These are phyloP conservation scores for Pseudozyma pruni DNA, from an alignment of 1,284 basidiomycete species.

Conservation along the genomic window DNA sequence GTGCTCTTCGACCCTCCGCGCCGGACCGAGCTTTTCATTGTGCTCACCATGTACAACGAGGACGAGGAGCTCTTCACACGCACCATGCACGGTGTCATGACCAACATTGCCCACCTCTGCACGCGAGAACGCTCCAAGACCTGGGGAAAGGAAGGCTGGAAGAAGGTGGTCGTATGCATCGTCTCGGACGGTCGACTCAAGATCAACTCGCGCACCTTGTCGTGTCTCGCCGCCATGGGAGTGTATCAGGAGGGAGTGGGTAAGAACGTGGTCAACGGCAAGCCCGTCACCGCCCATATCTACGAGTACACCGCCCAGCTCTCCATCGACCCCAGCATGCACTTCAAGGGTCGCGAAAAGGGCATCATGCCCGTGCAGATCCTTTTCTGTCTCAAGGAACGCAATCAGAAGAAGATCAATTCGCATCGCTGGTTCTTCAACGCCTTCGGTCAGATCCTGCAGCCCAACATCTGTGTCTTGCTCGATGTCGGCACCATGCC, in stretches of 20 bases:
- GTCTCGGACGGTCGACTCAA: slow-evolving; percentile 93
- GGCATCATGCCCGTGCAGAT: slow-evolving; percentile 85
- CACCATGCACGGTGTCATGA: slow-evolving; percentile 67
- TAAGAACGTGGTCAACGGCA: slow-evolving; percentile 86
- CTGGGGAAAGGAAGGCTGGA: slow-evolving; percentile 97
- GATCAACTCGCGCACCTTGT: slow-evolving; percentile 91
- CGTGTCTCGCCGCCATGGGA: slow-evolving; percentile 83
- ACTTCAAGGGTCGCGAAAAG: slow-evolving; percentile 82
- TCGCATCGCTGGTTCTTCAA: slow-evolving; percentile 76
- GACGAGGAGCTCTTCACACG: slow-evolving; percentile 59
- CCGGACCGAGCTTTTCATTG: slow-evolving; percentile 65
- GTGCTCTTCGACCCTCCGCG: slow-evolving; percentile 63
- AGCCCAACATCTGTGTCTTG: slow-evolving; percentile 89
- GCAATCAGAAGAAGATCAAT: slow-evolving; percentile 75
- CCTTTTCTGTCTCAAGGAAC: slow-evolving; percentile 76
- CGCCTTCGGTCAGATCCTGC: slow-evolving; percentile 67
- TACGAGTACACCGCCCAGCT: slow-evolving; percentile 79
- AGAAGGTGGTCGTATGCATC: slow-evolving; percentile 78
- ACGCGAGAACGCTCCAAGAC: slow-evolving; percentile 84
- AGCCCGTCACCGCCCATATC: slow-evolving; percentile 87
- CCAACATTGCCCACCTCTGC: slow-evolving; percentile 74
- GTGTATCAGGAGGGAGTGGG: slow-evolving; percentile 91
- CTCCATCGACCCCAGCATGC: slow-evolving; percentile 81
- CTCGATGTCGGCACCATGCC: slow-evolving; percentile 95
- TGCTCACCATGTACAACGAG: slow-evolving; percentile 66